Conservation (phyloP, 2,329 filamentous ascomycete species). For the Phyllosticta citrichinensis region DNA sequence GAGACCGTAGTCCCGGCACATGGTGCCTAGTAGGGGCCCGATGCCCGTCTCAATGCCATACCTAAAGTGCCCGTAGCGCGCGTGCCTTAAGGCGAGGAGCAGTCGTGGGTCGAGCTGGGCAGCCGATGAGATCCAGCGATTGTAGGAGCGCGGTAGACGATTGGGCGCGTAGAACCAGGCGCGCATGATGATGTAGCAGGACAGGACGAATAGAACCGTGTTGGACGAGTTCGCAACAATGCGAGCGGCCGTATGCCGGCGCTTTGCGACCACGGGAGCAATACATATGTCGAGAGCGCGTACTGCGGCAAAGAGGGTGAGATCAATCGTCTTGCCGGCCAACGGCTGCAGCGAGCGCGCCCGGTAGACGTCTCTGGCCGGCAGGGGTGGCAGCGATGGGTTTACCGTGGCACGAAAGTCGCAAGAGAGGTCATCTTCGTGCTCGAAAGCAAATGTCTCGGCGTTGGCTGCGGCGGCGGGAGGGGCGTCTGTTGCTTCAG, state of each 20-base stretch:
- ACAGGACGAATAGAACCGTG: slow-evolving; percentile 59
- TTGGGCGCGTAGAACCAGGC: slow-evolving; percentile 72
- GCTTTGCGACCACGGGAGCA: slow-evolving; percentile 29
- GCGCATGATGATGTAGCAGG: slow-evolving; percentile 75
- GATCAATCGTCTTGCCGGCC: slow-evolving; percentile 67
- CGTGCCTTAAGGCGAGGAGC: slow-evolving; percentile 61
- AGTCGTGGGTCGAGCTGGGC: slow-evolving; percentile 67
- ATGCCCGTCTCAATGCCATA: slow-evolving; percentile 69
- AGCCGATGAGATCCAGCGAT: slow-evolving; percentile 70
- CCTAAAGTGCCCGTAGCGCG: slow-evolving; percentile 50
- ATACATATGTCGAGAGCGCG: slow-evolving; percentile 63
- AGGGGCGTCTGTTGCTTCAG: neutral
- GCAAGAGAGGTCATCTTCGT: neutral
- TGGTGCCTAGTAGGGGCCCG: slow-evolving; percentile 54
- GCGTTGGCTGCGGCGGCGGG: too few relatives aligned
- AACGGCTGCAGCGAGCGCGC: slow-evolving; percentile 17
- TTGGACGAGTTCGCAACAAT: slow-evolving; percentile 17
- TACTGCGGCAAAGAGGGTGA: slow-evolving; percentile 68
- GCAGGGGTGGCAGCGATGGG: neutral
- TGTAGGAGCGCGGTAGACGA: slow-evolving; percentile 62
- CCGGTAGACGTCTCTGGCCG: neutral
- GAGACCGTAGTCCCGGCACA: slow-evolving; percentile 62
- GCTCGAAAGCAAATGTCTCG: neutral
- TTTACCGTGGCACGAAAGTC: neutral
- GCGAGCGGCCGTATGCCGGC: slow-evolving; percentile 42